Base-by-base conservation (phyloP, 352 stramenopile genomes). In the Phytophthora agathidicida region DNA sequence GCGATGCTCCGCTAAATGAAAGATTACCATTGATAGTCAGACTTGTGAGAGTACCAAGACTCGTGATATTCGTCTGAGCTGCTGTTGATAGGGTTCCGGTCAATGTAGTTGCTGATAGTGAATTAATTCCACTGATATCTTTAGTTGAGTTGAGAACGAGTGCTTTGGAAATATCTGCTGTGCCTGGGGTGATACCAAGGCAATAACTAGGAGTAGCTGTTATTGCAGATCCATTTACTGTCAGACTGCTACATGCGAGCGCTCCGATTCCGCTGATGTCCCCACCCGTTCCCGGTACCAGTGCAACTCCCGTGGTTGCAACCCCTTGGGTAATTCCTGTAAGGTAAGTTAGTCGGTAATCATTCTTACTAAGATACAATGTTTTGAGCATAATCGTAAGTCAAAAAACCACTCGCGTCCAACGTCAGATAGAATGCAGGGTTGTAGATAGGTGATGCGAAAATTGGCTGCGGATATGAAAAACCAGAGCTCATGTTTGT, bases 391-490 rank as follows among this genome's bases (percentile, higher is more conserved):
- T 48, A 57, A 0, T 39, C 26, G 17, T 42, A 57, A 0, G 48
- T 41, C 7, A 57, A 28, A 48, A n/a, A 42, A 57, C 0, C 46
- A 17, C 32, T 45, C 2, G 22, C 32, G 14, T 44, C 28, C 32
- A 59, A 35, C 14, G 38, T 30, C 0, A 49, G 28, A 30, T 50
- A 50, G 38, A 59, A 59, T 14, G 27, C 17, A n/a, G 38, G 37
- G 13, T 58, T 59, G 35, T 44, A 59, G 22, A 43, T 42, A 0
- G 37, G 30, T 36, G 49, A 49, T 27, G 8, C 13, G 0, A 58
- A 58, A n/a, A 19, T 58, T 27, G 49, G 28, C 37, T 59, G 17
- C 3, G 30, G 31, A 23, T 52, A 52, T 13, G 30, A 30, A 6
- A 52, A 54, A 33, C 45, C 20, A 13, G 22, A 31, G 9, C 11